Evolutionary conservation across 495 filamentous ascomycete genomes (phyloP).

Genomic region (Haplographium delicatum): DNA sequence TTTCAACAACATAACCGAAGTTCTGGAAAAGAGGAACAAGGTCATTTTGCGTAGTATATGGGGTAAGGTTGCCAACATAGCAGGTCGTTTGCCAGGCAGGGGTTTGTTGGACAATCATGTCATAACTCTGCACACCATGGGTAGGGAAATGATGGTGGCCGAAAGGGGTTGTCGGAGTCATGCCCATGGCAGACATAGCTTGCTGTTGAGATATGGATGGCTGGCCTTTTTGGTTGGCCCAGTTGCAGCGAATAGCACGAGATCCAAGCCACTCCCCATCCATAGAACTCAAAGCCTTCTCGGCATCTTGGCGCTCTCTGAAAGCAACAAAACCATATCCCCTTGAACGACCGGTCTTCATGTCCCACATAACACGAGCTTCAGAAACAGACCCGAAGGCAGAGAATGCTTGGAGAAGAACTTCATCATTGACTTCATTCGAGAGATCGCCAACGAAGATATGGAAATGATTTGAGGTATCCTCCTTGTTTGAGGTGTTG

Average conservation of each 20-base stretch:
- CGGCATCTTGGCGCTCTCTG: constrained; percentile 87
- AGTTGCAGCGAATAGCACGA: constrained; percentile 98
- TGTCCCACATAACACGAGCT: constrained; percentile 99
- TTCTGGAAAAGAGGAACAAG: constrained; percentile 96
- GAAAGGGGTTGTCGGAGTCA: constrained; percentile 95
- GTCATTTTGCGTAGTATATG: constrained; percentile 95
- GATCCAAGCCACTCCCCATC: constrained; percentile 99
- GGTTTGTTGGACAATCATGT: constrained; percentile 97
- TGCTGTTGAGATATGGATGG: constrained; percentile 97
- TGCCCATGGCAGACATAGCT: constrained; percentile 95
- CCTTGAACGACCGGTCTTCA: constrained; percentile 98
- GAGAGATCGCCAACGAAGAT: constrained; percentile 98
- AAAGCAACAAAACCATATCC: constrained; percentile 99
- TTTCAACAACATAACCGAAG: constrained; percentile 96
- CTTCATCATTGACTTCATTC: constrained; percentile 98
- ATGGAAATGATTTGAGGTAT: constrained; percentile 98
- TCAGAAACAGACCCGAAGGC: constrained; percentile 98
- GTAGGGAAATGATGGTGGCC: constrained; percentile 98
- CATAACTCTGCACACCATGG: constrained; percentile 92
- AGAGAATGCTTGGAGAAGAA: constrained; percentile 90
- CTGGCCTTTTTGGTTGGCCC: constrained; percentile 99
- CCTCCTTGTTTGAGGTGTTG: constrained; percentile 90
- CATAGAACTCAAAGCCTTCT: constrained; percentile 95
- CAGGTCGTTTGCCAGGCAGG: constrained; percentile 98
- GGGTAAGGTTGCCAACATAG: constrained; percentile 97